Evolutionary conservation across 2,329 filamentous ascomycete species (phyloP), one percentile per base, ranked within the genome.

Genomic region (Dendryphion nanum): DNA sequence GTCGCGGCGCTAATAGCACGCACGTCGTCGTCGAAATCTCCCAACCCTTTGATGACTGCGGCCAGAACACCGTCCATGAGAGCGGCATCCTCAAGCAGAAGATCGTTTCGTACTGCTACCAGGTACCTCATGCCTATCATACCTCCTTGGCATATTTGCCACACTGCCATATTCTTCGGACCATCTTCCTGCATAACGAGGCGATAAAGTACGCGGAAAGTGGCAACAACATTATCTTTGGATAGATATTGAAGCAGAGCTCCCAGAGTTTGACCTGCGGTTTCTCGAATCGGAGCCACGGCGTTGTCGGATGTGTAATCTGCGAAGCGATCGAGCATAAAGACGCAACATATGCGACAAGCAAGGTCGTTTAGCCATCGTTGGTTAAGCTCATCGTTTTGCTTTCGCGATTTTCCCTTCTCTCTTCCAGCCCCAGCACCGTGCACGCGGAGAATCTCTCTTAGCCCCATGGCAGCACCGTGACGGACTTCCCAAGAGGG

Each of bases 231-330:
- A 4, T 88, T 91, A 13, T 78, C 72, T 2, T 83, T 73, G 0
- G 89, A 83, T 5, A 98, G 76, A 61, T 95, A 89, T 48, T 87
- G 89, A 37, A 98, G 72, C 12, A 94, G 81, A 10, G 91, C 89
- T 53, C 91, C 94, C 12, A 98, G 74, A 2, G 90, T 91, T 67
- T 98, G 93, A 31, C 93, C 93, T 28, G 95, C 87, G 0, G 90
- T 95, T 70, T 98, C 93, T 48, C 93, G 79, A 47, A 98, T 96
- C 0, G 93, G 93, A 1, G 93, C 93, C 28, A 98, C 89, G 1
- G 94, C 95, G 37, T 89, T 98, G 64, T 98, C 93, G 4, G 90
- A 95, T 42, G 94, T 93, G 69, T 96, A 98, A 61, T 98, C 93
- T 40, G 90, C 94, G 60, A 98, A 98, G 37, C 90, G 83, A 68